These are phyloP conservation scores for Rhododendron henanense DNA, from an alignment of 148 eudicot genomes.

Conservation along the genomic window DNA sequence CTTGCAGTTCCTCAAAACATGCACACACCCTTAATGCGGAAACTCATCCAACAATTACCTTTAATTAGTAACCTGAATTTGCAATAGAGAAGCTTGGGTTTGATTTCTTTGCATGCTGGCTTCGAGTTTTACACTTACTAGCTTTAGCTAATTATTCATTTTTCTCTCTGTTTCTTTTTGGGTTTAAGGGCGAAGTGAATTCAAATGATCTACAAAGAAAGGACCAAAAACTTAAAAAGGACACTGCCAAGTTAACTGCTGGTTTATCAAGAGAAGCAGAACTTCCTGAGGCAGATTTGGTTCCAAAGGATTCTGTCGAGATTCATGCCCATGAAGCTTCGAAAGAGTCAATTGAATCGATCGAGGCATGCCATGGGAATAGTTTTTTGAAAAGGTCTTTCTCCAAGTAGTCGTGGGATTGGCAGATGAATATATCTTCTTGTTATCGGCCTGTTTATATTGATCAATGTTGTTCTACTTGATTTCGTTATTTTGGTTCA, in stretches of 20 bases:
- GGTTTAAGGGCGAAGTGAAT: conserved; percentile 27
- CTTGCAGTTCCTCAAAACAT: neutral
- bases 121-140: neutral
- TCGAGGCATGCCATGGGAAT: conserved; percentile 45
- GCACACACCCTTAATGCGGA: neutral
- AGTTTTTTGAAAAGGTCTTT: conserved; percentile 61
- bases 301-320: conserved; percentile 22
- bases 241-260: neutral
- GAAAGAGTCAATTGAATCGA: conserved; percentile 29
- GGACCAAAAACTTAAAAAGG: conserved; percentile 15
- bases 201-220: conserved; percentile 14
- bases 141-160: neutral
- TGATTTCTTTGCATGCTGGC: neutral
- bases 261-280: conserved; percentile 13
- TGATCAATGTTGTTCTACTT: neutral
- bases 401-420: neutral
- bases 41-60: neutral
- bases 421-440: neutral
- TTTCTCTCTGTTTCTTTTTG: conserved; percentile 6
- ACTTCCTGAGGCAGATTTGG: conserved; percentile 18
- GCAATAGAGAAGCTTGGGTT: neutral
- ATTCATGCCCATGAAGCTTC: conserved; percentile 28
- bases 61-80: neutral
- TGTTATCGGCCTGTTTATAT: neutral
- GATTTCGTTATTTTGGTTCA: conserved; percentile 7